A percentile compares a stretch with the other conserved stretches of the same genome.
phyloP scores from a whole-genome alignment of 2,329 filamentous ascomycete genomes.

The Leptographium procerum region DNA sequence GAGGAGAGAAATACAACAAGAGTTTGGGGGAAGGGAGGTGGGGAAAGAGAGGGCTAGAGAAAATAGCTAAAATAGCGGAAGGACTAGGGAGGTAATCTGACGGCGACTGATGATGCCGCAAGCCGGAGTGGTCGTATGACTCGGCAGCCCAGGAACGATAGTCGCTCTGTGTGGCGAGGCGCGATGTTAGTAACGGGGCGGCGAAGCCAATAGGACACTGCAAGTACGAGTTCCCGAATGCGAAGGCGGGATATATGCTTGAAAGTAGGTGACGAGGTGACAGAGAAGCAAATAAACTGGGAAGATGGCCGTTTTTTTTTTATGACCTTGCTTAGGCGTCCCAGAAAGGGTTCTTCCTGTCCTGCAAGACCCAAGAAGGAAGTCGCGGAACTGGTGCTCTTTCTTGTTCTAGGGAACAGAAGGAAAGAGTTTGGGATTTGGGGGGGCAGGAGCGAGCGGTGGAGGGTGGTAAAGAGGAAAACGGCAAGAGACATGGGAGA shows the following conservation, averaged over 20 bases:
- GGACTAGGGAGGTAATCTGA: conserved; percentile 2
- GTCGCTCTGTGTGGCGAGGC: conserved; percentile 3
- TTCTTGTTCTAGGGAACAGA: not conserved
- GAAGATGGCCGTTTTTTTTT: not conserved
- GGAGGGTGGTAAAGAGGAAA: not conserved
- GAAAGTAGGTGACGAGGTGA: not conserved
- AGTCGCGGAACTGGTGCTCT: not conserved
- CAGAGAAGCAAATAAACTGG: not conserved
- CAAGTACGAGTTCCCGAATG: not conserved
- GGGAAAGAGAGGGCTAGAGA: not conserved
- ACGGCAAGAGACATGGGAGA: not conserved
- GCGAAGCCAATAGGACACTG: not conserved
- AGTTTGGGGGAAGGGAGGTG: not conserved
- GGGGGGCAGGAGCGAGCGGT: conserved; percentile 1
- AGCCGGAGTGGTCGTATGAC: conserved; percentile 5
- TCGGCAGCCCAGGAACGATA: conserved; percentile 3
- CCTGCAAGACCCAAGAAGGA: not conserved
- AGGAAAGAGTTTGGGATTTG: conserved; percentile 1
- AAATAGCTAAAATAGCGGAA: conserved; percentile 4
- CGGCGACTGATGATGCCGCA: conserved; percentile 4
- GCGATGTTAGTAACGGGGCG: conserved; percentile 3
- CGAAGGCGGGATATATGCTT: not conserved
- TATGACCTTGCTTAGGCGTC: too few species aligned
- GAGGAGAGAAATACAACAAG: not conserved
- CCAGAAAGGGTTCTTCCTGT: not conserved